Evolutionary conservation across 306 rosid genomes (phyloP).

Genomic region (Malus sylvestris): DNA sequence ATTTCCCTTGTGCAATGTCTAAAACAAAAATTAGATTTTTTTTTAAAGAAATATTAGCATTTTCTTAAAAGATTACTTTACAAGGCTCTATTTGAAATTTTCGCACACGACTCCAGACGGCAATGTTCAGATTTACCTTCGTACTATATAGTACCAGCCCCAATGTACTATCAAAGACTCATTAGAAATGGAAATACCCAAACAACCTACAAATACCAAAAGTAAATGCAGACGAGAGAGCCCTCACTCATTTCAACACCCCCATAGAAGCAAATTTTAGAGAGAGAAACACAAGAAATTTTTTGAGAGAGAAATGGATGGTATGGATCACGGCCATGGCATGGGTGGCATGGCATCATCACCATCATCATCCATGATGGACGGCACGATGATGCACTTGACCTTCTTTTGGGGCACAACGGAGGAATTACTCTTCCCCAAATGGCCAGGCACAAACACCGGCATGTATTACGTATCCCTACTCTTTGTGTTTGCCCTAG

Average conservation of each 20-base stretch:
- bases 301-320: not conserved
- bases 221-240: not conserved
- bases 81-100: too few species aligned
- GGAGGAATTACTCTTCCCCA: conserved; percentile 43
- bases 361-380: not conserved
- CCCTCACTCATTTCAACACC: not conserved
- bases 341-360: conserved; percentile 17
- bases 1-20: too few species aligned
- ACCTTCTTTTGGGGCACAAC: conserved; percentile 76
- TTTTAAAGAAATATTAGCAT: too few species aligned
- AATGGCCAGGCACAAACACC: conserved; percentile 55
- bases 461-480: conserved; percentile 57
- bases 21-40: too few species aligned
- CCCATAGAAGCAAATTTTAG: not conserved
- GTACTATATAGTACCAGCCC: not conserved
- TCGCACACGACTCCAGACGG: too few species aligned
- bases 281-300: not conserved
- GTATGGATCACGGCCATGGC: conserved; percentile 17
- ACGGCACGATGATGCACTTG: conserved; percentile 60
- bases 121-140: not conserved
- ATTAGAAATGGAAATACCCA: not conserved
- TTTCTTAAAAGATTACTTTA: too few species aligned
- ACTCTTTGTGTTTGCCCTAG: conserved; percentile 40
- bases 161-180: not conserved
- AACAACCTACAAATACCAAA: not conserved